Conservation (phyloP, 495 filamentous ascomycete species). For the Annulohypoxylon maeteangense region DNA sequence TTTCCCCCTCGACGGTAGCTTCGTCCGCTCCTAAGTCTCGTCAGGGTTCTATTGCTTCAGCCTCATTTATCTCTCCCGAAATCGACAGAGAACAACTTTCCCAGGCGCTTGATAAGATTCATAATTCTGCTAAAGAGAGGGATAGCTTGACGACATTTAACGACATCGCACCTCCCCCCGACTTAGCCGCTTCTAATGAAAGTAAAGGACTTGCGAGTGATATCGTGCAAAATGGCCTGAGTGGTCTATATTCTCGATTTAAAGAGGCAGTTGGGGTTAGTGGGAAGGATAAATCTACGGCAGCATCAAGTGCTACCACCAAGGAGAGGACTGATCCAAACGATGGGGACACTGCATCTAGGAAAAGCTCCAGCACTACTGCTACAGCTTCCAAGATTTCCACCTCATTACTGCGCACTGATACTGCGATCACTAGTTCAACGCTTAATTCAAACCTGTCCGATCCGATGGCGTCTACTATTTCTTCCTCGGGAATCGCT, state of each 20-base stretch:
- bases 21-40: conserved; percentile 58
- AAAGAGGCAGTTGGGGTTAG: conserved; percentile 77
- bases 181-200: conserved; percentile 64
- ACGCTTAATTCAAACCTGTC: conserved; percentile 51
- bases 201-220: conserved; percentile 76
- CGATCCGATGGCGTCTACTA: conserved; percentile 52
- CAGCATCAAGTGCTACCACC: background rate
- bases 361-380: conserved; percentile 50
- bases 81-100: conserved; percentile 77
- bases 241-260: conserved; percentile 84
- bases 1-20: conserved; percentile 37
- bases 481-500: conserved; percentile 49
- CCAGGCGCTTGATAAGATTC: conserved; percentile 83
- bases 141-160: conserved; percentile 87
- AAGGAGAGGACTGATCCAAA: conserved; percentile 47
- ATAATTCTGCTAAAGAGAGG: conserved; percentile 81
- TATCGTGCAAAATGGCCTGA: conserved; percentile 81
- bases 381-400: conserved; percentile 54
- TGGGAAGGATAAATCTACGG: conserved; percentile 66
- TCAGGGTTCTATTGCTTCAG: conserved; percentile 72
- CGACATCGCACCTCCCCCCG: conserved; percentile 76
- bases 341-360: conserved; percentile 53
- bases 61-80: conserved; percentile 63
- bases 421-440: conserved; percentile 51
- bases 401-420: conserved; percentile 47